phyloP scores from a whole-genome alignment of 257 asterid species.

The Scutellaria galericulata region DNA sequence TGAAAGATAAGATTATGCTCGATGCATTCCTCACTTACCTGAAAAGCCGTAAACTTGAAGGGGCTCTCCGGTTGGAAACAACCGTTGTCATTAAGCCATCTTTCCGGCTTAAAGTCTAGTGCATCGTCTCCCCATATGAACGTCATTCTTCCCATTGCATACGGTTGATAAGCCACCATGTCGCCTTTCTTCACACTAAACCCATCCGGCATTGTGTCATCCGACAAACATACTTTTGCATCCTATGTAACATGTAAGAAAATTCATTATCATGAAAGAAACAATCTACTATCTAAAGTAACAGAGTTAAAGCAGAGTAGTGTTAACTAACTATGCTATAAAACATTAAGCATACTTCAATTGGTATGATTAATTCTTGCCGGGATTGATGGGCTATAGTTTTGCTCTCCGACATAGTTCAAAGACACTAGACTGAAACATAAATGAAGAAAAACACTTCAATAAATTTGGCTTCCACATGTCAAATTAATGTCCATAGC shows the following conservation, averaged over 20 bases:
- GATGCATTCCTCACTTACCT: slow-evolving; percentile 39
- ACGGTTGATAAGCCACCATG: slow-evolving; percentile 54
- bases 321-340: too few species aligned
- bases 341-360: too few species aligned
- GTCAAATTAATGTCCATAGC: too few species aligned
- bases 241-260: slow-evolving; percentile 34
- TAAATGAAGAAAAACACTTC: not conserved
- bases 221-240: slow-evolving; percentile 50
- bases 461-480: too few species aligned
- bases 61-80: slow-evolving; percentile 51
- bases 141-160: slow-evolving; percentile 71
- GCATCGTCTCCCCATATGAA: slow-evolving; percentile 66
- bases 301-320: too few species aligned
- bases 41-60: slow-evolving; percentile 65
- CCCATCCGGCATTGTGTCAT: slow-evolving; percentile 60
- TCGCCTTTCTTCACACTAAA: slow-evolving; percentile 53
- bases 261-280: too few species aligned
- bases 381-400: not conserved
- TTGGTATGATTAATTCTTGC: too few species aligned
- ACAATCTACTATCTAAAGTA: too few species aligned
- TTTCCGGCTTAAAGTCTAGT: slow-evolving; percentile 55
- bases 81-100: slow-evolving; percentile 61
- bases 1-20: not conserved
- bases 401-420: too few species aligned
- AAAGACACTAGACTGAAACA: too few species aligned